Percentiles rank a stretch among this genome's conserved stretches.
These are phyloP conservation scores for Acanthamoeba healyi DNA, from an alignment of 208 protist species.

Conservation along the genomic window DNA sequence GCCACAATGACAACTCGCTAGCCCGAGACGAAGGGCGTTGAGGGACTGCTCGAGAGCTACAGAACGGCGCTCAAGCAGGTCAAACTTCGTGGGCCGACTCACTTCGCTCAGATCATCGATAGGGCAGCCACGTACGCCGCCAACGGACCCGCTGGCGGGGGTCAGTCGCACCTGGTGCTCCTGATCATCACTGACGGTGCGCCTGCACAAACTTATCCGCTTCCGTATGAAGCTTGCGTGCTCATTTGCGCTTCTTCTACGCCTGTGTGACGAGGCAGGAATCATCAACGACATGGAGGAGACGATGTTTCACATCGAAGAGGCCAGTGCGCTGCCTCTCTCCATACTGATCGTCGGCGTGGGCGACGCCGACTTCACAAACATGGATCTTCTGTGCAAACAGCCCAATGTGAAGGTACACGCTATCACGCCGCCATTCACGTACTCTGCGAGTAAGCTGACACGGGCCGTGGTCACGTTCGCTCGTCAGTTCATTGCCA, in stretches of 20 bases:
- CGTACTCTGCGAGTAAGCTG: background rate
- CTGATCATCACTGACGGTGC: constrained; percentile 52
- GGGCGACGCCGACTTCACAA: constrained; percentile 70
- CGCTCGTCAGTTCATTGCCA: constrained; percentile 3
- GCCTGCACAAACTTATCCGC: no score
- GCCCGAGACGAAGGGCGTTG: constrained; percentile 87
- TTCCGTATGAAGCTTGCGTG: background rate
- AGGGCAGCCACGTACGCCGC: constrained; percentile 31
- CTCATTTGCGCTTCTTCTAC: background rate
- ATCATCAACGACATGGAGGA: constrained; percentile 62
- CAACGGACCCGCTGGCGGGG: background rate
- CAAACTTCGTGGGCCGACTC: constrained; percentile 89
- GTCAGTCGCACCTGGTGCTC: constrained; percentile 31
- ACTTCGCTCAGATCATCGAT: constrained; percentile 84
- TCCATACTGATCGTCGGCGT: constrained; percentile 74
- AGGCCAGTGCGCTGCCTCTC: constrained; percentile 29
- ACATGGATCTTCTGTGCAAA: constrained; percentile 76
- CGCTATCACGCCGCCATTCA: no score
- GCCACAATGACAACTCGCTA: no score
- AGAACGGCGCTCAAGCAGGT: constrained; percentile 80
- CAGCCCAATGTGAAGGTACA: constrained; percentile 40
- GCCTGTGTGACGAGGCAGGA: background rate
- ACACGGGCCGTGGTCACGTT: background rate
- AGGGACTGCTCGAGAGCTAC: constrained; percentile 88
- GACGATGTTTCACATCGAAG: background rate